phyloP scores from a whole-genome alignment of 2,329 filamentous ascomycete species.

The Hypoxylon sp. region DNA sequence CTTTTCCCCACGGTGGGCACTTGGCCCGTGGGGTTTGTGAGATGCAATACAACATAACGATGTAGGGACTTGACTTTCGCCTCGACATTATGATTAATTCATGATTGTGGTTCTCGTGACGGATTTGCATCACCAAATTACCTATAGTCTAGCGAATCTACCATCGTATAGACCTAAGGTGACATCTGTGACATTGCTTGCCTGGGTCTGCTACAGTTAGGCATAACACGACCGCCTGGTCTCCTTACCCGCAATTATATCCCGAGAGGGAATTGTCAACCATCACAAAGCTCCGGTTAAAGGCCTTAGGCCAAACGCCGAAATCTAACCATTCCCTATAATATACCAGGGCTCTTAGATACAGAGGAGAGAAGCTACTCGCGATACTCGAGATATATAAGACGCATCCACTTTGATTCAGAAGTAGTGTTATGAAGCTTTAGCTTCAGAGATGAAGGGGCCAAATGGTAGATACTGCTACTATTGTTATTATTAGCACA shows the following conservation, averaged over 20 bases:
- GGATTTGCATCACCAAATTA: neutral
- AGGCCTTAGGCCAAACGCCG: constrained; percentile 6
- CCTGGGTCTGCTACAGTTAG: neutral
- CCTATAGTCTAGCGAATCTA: neutral
- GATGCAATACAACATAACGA: constrained; percentile 10
- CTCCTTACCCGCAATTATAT: too few species aligned
- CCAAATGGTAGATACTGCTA: constrained; percentile 1
- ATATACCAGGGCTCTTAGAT: neutral
- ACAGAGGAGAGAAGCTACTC: neutral
- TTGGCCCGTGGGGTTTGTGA: constrained; percentile 8
- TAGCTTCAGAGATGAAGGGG: constrained; percentile 17
- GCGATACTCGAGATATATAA: constrained; percentile 10
- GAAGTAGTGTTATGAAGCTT: neutral
- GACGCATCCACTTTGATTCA: neutral
- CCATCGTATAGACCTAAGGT: constrained; percentile 5
- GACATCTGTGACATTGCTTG: neutral
- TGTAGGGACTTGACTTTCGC: neutral
- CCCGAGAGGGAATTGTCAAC: neutral
- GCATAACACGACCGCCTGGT: neutral
- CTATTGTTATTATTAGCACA: neutral
- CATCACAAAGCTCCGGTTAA: neutral
- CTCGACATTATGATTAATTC: constrained; percentile 13
- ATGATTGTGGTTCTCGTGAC: constrained; percentile 33
- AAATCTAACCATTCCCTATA: neutral
- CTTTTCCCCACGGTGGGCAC: constrained; percentile 12